Base-by-base conservation (phyloP, 345 rosid genomes). In the Brassica rapa region DNA sequence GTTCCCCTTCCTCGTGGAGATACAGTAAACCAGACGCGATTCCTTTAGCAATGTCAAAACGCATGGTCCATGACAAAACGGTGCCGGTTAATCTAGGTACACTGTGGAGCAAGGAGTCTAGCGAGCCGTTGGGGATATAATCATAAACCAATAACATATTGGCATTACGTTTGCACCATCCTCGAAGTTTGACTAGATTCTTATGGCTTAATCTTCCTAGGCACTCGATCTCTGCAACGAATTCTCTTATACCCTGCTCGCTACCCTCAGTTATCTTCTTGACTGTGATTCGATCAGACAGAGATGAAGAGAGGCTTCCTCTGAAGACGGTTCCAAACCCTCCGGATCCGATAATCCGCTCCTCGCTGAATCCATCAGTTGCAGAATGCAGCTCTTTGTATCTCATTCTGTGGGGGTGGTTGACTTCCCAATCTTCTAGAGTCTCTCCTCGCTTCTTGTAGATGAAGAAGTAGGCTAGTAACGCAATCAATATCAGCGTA, bases 1-100 rank as follows among this genome's bases (percentile, higher is more conserved):
- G 53, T 56, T 82, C 93, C 89, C 91, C 87, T 65, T 88, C 91
- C 23, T 89, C 94, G 62, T 88, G 91, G 8, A 89, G 87, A 64
- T 89, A 89, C 37, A 84, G 3, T 8, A 89, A 64, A 3, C 90
- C 90, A 0, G 88, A 68, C 6, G 89, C 86, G 27, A 89, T 62
- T 57, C 89, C 89, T 75, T 83, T 84, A 1, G 86, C 72, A 41
- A 89, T 84, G 6, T 69, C 67, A 71, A 84, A 75, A 62, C 94
- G 85, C 46, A 67, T 81, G 30, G 82, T 82, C 94, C 91, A 86
- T 0, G 73, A 71, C 70, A 88, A 68, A 19, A 81, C 71, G 1
- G 69, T 61, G 14, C 68, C 56, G 72, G 75, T 33, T 33, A 33
- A 9, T 33, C 39, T 33, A 7, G 39, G 73, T 35, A 3, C 71